Conservation (phyloP, 768 basidiomycete genomes). For the Pleurotus sapidus region DNA sequence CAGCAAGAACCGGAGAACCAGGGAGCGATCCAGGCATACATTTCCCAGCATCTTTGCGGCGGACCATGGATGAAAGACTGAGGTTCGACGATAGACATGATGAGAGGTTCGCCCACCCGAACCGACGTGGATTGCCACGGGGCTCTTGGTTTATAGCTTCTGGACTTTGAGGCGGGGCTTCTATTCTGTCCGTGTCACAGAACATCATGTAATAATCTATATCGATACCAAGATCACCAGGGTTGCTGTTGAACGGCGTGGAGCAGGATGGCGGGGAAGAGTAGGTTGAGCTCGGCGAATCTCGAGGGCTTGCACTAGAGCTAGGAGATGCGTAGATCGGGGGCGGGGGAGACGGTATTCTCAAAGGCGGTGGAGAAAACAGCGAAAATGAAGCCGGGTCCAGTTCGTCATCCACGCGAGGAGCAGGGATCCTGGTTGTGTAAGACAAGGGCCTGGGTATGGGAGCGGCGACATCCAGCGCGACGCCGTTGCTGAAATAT, state of each 20-base stretch:
- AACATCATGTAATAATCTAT: slow-evolving; percentile 2
- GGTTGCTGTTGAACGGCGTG: too few relatives aligned
- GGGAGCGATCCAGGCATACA: not conserved
- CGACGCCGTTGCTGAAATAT: too few relatives aligned
- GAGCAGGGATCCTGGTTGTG: not conserved
- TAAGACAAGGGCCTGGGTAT: too few relatives aligned
- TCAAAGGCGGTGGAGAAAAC: not conserved
- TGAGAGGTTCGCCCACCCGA: not conserved
- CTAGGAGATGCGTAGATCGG: not conserved
- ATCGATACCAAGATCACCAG: not conserved
- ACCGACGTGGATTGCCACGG: not conserved
- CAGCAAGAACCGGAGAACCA: not conserved
- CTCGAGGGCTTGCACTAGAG: not conserved
- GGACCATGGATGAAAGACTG: not conserved
- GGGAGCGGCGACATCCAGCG: too few relatives aligned
- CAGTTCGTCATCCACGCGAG: not conserved
- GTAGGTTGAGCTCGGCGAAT: not conserved
- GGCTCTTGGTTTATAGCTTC: not conserved
- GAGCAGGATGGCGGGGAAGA: not conserved
- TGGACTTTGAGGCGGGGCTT: too few relatives aligned
- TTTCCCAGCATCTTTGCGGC: not conserved
- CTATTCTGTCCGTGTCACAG: not conserved
- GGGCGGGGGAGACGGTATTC: slow-evolving; percentile 2
- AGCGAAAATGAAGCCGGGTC: not conserved
- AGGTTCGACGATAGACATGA: not conserved